A percentile compares a stretch with the other conserved stretches of the same genome.
Conservation (phyloP, 768 basidiomycete species). For the Pholiota molesta region DNA sequence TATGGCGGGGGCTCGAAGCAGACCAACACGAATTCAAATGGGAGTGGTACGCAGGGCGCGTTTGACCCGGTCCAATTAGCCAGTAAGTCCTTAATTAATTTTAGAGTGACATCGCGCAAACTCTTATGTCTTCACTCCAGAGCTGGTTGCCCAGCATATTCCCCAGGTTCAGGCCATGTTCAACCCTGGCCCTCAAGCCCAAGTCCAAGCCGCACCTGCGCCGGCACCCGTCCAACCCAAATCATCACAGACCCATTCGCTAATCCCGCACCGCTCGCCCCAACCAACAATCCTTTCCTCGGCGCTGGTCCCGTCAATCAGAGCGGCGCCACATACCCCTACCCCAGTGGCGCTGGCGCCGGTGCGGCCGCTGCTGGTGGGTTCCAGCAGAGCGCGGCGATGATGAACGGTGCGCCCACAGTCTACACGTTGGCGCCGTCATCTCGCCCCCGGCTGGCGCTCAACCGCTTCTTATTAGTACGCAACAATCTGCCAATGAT, state of each 20-base stretch:
- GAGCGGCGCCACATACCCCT: not conserved
- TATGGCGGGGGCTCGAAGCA: slow-evolving; percentile 11
- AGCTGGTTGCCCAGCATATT: slow-evolving; percentile 49
- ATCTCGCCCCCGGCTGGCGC: slow-evolving; percentile 26
- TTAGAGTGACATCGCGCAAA: not conserved
- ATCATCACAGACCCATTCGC: slow-evolving; percentile 18
- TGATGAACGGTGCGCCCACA: slow-evolving; percentile 30
- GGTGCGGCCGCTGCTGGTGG: slow-evolving; percentile 2
- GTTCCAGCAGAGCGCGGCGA: slow-evolving; percentile 13
- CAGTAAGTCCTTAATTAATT: slow-evolving; percentile 31
- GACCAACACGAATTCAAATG: slow-evolving; percentile 18
- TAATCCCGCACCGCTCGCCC: slow-evolving; percentile 17
- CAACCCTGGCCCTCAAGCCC: slow-evolving; percentile 3
- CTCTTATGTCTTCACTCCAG: slow-evolving; percentile 23
- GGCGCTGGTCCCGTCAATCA: not conserved
- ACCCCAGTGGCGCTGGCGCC: slow-evolving; percentile 1
- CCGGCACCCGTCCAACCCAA: slow-evolving; percentile 13
- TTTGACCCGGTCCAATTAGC: slow-evolving; percentile 44
- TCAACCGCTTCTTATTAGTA: slow-evolving; percentile 35
- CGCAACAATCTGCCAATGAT: slow-evolving; percentile 39
- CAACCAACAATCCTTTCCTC: slow-evolving; percentile 36
- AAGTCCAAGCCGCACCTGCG: not conserved
- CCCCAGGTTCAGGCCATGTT: slow-evolving; percentile 48
- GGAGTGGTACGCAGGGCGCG: slow-evolving; percentile 18
- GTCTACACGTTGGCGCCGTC: slow-evolving; percentile 20